Base-by-base conservation (phyloP, 257 asterid species). In the Nicotiana noctiflora region DNA sequence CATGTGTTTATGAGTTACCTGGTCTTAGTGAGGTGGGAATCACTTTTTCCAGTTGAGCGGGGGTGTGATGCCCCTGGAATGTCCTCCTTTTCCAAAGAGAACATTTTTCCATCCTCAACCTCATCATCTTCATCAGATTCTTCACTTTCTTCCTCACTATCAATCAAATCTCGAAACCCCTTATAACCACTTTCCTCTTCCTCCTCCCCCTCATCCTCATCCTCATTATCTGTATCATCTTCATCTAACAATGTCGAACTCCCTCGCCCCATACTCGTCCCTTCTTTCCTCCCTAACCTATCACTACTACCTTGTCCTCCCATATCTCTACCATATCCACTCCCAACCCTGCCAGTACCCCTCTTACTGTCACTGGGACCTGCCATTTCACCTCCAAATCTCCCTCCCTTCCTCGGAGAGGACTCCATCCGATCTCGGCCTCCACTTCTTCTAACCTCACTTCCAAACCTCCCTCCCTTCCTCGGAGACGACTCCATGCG, bases 21-120 rank as follows among this genome's bases (percentile, higher is more conserved):
- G 87, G 94, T 92, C 82, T 92, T 97, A 70, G 96, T 93, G 34
- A 96, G 99, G 88, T 96, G 90, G 21, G 97, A 89, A 75, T 86
- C 97, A 80, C 75, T 81, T 59, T 84, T 67, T 60, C 82, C 87
- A 4, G 86, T 49, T 67, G 92, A 86, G 77, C 87, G 89, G 49
- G 83, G 81, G 61, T 86, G 67, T 13, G 84, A 25, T 64, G 65
- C 34, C 44, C 56, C 31, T 19, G 84, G 37, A 37, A 77, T 27
- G n/a, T 80, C 63, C 53, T 40, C 64, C 27, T 55, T 46, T 31
- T 63, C 77, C 67, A 57, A 74, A 23, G 85, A 31, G 23, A 60
- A 15, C 59, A 29, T 31, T 49, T 64, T 85, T 23, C 76, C 91
- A 1, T 80, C 86, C 2, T 61, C 89, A 2, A 84, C 87, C 32